Conservation (phyloP, 768 basidiomycete species). For the Tephrocybe rancida region DNA sequence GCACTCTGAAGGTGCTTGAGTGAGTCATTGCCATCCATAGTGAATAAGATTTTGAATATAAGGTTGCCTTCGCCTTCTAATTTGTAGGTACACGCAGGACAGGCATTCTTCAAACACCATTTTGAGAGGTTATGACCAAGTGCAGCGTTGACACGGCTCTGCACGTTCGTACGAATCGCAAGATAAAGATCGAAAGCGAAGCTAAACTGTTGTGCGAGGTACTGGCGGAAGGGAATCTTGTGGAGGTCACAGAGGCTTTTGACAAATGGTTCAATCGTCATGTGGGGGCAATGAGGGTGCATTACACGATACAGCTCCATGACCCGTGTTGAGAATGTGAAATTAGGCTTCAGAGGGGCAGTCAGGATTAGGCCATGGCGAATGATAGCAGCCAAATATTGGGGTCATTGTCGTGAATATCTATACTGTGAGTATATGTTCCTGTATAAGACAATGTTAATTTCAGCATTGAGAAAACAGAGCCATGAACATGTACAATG, state of each 20-base stretch:
- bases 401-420: not conserved
- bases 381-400: not conserved
- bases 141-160: slow-evolving; percentile 14
- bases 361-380: not conserved
- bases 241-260: not conserved
- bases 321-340: not conserved
- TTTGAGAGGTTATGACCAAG: slow-evolving; percentile 23
- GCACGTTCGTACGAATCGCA: slow-evolving; percentile 9
- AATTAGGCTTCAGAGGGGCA: not conserved
- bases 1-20: slow-evolving; percentile 16
- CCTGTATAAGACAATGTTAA: not conserved
- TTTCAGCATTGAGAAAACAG: no score
- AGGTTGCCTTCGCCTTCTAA: slow-evolving; percentile 23
- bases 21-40: slow-evolving; percentile 31
- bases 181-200: slow-evolving; percentile 28
- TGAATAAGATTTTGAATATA: slow-evolving; percentile 20
- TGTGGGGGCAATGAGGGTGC: not conserved
- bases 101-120: slow-evolving; percentile 28
- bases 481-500: no score
- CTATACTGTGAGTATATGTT: not conserved
- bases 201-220: slow-evolving; percentile 23
- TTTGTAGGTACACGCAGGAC: slow-evolving; percentile 27
- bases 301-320: not conserved
- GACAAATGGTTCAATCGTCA: not conserved
- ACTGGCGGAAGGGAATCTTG: slow-evolving; percentile 14